Evolutionary conservation across 371 early-diverging fungal genomes (phyloP).

Genomic region (Dinochytrium kinnereticum): DNA sequence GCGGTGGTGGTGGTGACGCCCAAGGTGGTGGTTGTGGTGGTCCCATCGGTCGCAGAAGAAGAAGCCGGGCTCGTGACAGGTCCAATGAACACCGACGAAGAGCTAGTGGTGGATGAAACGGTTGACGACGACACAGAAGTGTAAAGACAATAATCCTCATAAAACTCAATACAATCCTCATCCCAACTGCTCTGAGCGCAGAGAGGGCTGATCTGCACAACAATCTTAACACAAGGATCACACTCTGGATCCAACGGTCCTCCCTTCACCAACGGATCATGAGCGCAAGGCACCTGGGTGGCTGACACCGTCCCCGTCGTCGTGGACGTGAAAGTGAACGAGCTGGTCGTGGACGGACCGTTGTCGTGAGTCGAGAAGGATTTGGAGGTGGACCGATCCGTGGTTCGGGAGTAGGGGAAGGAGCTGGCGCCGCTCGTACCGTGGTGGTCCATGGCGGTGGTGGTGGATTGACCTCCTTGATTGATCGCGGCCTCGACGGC

Average conservation of each 20-base stretch:
- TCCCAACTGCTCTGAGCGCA: not conserved
- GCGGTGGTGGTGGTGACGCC: no score
- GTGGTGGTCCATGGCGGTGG: no score
- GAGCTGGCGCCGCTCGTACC: no score
- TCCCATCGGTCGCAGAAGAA: no score
- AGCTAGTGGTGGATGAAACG: not conserved
- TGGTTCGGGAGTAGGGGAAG: no score
- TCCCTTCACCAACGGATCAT: not conserved
- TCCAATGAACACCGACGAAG: not conserved
- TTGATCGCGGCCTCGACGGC: no score
- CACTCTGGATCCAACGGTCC: not conserved
- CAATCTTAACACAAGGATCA: not conserved
- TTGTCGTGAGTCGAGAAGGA: no score
- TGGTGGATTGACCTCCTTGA: no score
- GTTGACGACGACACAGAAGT: not conserved
- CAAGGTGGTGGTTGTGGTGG: no score
- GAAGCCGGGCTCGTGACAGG: not conserved
- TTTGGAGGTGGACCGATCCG: no score
- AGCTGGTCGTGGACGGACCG: not conserved
- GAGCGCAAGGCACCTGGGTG: not conserved
- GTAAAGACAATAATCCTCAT: not conserved
- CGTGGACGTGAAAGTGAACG: not conserved
- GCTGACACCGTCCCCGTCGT: not conserved
- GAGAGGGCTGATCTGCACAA: not conserved
- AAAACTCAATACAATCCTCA: not conserved